Base-by-base conservation (phyloP, 805 yeast species). In the Barnettozyma botsteinii region DNA sequence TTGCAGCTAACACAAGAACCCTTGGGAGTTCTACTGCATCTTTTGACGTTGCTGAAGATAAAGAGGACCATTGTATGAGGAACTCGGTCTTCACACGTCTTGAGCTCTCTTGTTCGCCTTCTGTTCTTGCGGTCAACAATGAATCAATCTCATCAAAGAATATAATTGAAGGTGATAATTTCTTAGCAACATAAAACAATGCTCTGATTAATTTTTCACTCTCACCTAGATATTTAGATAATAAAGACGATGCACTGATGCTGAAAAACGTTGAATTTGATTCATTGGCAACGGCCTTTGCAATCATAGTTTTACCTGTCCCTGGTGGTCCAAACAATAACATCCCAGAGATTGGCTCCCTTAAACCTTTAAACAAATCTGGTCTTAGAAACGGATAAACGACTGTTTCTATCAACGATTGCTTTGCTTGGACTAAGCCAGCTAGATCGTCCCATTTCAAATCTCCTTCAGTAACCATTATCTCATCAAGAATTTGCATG, bases 271-370 rank as follows among this genome's bases (percentile, higher is more conserved):
- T 89, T 0, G 96, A 86, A 44, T 83, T 81, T 7, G 96, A 83
- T 65, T 93, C 98, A 3, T 94, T 85, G 3, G 97, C 98, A 3
- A 93, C 97, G 0, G 98, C 96, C 48, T 96, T 71, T 0, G 97
- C 97, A 50, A 91, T 72, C 98, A 91, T 89, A 1, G 97, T 89
- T 57, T 93, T 91, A 41, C 98, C 98, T 0, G 98, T 91, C n/a
- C 98, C 98, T 0, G 98, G 97, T 3, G 98, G 98, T 0, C 98
- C 98, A 66, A 88, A 91, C 31, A 91, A 64, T 17, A 91, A 69
- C 95, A 93, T 87, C n/a, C 98, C 98, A 43, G 95, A 67, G 0
- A 95, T 89, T 0, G 98, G 98, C 63, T 89, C 97, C 50, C 97
- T 70, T 38, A 91, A 65, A 0, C 97, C 98, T 43, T 77, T 75